Percentiles rank a stretch among this genome's conserved stretches.
These are phyloP conservation scores for Melampsora larici-populina DNA, from an alignment of 1,284 basidiomycete species.

Conservation along the genomic window DNA sequence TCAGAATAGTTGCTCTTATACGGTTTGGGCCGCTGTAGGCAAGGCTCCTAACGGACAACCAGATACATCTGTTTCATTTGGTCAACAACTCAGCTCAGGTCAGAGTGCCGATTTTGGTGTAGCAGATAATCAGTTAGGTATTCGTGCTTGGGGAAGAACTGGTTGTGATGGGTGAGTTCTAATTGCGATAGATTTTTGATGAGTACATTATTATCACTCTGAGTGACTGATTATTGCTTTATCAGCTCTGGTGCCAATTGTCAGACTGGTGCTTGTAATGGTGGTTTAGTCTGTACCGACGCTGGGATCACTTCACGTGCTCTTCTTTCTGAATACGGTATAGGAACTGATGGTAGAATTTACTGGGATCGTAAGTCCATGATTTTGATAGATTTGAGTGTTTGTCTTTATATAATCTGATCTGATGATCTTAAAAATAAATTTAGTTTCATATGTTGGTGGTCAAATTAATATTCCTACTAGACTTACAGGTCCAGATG, in stretches of 20 bases:
- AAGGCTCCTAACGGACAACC: slow-evolving; percentile 46
- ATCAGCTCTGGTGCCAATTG: slow-evolving; percentile 45
- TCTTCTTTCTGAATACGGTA: slow-evolving; percentile 35
- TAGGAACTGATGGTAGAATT: not conserved
- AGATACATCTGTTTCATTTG: slow-evolving; percentile 43
- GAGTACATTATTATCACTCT: too few species aligned
- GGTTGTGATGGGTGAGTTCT: slow-evolving; percentile 44
- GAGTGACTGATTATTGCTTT: not conserved
- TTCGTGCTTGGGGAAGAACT: slow-evolving; percentile 46
- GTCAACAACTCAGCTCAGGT: slow-evolving; percentile 37
- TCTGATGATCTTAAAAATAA: not conserved
- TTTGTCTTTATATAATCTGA: not conserved
- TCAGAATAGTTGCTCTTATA: slow-evolving; percentile 44
- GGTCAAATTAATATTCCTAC: slow-evolving; percentile 4
- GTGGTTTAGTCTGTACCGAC: slow-evolving; percentile 45
- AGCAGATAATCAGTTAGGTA: slow-evolving; percentile 43
- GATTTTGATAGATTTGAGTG: not conserved
- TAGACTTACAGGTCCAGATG: slow-evolving; percentile 2
- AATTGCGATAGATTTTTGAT: not conserved
- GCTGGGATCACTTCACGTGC: slow-evolving; percentile 45
- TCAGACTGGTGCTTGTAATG: slow-evolving; percentile 44
- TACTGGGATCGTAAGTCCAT: slow-evolving; percentile 2
- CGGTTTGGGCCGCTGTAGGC: slow-evolving; percentile 46
- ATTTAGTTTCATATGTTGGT: not conserved
- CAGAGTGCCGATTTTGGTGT: slow-evolving; percentile 23